Evolutionary conservation across 352 stramenopile genomes (phyloP).

Genomic region (Pythium graminicola): DNA sequence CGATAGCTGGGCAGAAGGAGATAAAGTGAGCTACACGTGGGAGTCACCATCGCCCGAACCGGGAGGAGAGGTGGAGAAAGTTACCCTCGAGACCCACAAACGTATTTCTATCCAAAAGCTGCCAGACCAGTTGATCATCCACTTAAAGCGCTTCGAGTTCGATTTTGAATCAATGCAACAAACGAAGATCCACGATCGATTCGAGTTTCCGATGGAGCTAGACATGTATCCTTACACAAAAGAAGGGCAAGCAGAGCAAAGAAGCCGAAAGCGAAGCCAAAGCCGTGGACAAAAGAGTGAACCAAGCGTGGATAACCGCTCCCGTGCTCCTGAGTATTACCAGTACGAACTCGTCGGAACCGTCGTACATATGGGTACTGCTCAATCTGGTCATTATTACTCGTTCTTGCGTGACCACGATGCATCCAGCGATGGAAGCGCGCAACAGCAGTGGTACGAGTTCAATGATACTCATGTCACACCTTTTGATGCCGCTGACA

Average conservation of each 20-base stretch:
- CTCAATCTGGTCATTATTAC: slow-evolving; percentile 93
- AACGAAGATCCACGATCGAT: slow-evolving; percentile 80
- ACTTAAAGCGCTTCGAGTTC: slow-evolving; percentile 87
- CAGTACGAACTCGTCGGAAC: slow-evolving; percentile 89
- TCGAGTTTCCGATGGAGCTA: slow-evolving; percentile 81
- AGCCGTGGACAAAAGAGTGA: slow-evolving; percentile 4
- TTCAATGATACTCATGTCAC: slow-evolving; percentile 91
- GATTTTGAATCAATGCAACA: slow-evolving; percentile 88
- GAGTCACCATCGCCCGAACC: slow-evolving; percentile 77
- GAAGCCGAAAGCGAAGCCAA: neutral
- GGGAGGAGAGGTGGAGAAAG: slow-evolving; percentile 58
- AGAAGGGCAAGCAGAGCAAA: slow-evolving; percentile 32
- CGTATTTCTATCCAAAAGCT: slow-evolving; percentile 77
- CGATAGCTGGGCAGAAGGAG: slow-evolving; percentile 79
- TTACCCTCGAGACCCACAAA: slow-evolving; percentile 74
- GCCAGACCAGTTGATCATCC: slow-evolving; percentile 70
- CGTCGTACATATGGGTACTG: slow-evolving; percentile 90
- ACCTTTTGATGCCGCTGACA: slow-evolving; percentile 63
- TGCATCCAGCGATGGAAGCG: neutral
- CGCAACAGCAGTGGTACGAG: slow-evolving; percentile 67
- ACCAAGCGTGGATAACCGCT: slow-evolving; percentile 18
- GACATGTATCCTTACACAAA: slow-evolving; percentile 90
- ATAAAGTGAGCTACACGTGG: slow-evolving; percentile 72
- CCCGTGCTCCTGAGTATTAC: slow-evolving; percentile 47
- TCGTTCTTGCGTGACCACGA: slow-evolving; percentile 86